Evolutionary conservation across 371 early-diverging fungal species (phyloP).

Genomic region (Actinomucor elegans): DNA sequence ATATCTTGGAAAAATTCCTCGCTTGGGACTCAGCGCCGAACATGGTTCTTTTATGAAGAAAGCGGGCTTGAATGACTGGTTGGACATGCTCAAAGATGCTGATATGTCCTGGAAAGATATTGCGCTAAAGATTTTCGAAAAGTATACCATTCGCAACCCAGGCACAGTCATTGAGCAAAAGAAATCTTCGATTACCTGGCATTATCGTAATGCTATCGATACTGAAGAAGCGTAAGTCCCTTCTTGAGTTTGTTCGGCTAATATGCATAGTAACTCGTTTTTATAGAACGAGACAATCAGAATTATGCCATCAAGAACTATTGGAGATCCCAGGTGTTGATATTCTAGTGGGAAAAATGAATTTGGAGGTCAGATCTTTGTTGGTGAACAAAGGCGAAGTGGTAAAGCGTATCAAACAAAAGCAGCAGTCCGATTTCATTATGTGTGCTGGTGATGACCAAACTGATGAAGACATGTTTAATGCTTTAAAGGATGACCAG

Average conservation of each 20-base stretch:
- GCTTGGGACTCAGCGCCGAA: conserved; percentile 70
- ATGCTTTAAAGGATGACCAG: conserved; percentile 40
- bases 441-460: conserved; percentile 95
- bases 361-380: conserved; percentile 88
- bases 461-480: conserved; percentile 97
- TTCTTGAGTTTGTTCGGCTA: conserved; percentile 62
- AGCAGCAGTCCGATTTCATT: conserved; percentile 70
- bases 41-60: conserved; percentile 86
- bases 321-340: conserved; percentile 87
- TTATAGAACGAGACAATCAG: conserved; percentile 59
- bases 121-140: conserved; percentile 85
- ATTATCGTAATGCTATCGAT: conserved; percentile 76
- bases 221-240: conserved; percentile 33
- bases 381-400: conserved; percentile 91
- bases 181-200: conserved; percentile 86
- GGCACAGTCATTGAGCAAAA: conserved; percentile 92
- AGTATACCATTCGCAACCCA: conserved; percentile 86
- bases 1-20: conserved; percentile 73
- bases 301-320: conserved; percentile 83
- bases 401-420: conserved; percentile 68
- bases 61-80: conserved; percentile 78
- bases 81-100: conserved; percentile 77
- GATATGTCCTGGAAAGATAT: conserved; percentile 88
- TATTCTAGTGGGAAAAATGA: conserved; percentile 95
- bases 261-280: background rate